These are phyloP conservation scores for Bertia moriformis DNA, from an alignment of 2,329 filamentous ascomycete species.

Conservation along the genomic window DNA sequence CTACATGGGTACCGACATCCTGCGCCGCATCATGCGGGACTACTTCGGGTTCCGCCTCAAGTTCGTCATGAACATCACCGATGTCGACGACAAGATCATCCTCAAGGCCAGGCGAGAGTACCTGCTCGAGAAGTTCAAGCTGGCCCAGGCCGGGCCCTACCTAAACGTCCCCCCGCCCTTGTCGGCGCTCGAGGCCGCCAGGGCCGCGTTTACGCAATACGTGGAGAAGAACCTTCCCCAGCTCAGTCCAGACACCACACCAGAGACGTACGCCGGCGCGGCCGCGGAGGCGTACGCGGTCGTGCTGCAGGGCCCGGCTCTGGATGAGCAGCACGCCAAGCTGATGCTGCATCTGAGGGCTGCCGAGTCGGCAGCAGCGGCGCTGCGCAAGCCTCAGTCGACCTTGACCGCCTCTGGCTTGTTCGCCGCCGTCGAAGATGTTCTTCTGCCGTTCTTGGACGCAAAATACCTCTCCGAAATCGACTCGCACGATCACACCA, in stretches of 20 bases:
- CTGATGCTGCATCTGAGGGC: constrained; percentile 8
- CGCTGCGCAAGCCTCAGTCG: constrained; percentile 6
- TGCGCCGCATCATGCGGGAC: constrained; percentile 45
- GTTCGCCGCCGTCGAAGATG: constrained; percentile 42
- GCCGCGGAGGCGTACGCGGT: constrained; percentile 9
- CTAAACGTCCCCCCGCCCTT: neutral
- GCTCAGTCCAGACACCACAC: constrained; percentile 3
- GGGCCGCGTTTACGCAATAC: constrained; percentile 5
- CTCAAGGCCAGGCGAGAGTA: neutral
- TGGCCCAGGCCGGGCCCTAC: neutral
- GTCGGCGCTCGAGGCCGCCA: constrained; percentile 4
- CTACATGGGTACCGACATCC: constrained; percentile 55
- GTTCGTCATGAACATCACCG: constrained; percentile 52
- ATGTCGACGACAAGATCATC: constrained; percentile 2
- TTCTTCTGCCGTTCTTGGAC: constrained; percentile 52
- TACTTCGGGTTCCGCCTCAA: constrained; percentile 51
- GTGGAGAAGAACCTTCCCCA: constrained; percentile 10
- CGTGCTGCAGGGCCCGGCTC: constrained; percentile 13
- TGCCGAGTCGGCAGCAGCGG: constrained; percentile 9
- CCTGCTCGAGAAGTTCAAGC: neutral
- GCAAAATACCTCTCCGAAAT: constrained; percentile 37
- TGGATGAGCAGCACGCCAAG: constrained; percentile 5
- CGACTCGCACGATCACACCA: constrained; percentile 44
- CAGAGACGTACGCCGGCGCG: constrained; percentile 6
- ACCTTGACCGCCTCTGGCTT: constrained; percentile 20